Conservation (phyloP, 1,139 yeast species). For the Kluyveromyces marxianus region DNA sequence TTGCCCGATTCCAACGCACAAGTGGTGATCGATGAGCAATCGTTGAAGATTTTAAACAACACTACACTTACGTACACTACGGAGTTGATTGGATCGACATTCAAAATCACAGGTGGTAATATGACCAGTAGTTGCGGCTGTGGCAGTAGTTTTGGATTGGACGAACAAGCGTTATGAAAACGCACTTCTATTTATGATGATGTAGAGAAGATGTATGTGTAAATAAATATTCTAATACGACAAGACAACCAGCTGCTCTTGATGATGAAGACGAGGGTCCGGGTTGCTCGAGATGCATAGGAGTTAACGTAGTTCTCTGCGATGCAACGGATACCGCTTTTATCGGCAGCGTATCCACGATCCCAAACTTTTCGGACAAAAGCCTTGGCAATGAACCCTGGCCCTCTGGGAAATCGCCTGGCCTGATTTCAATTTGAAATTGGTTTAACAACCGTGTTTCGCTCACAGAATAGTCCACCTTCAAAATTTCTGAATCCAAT, state of each 20-base stretch:
- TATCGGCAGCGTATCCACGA: neutral
- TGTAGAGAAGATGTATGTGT: neutral
- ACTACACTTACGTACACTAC: slow-evolving; percentile 84
- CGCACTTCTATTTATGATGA: neutral
- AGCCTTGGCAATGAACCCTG: neutral
- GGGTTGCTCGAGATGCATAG: neutral
- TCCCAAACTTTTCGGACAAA: neutral
- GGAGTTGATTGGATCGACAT: slow-evolving; percentile 91
- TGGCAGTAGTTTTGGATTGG: slow-evolving; percentile 86
- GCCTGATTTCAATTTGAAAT: slow-evolving; percentile 1
- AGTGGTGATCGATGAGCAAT: slow-evolving; percentile 71
- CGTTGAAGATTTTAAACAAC: slow-evolving; percentile 76
- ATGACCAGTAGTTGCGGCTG: slow-evolving; percentile 94
- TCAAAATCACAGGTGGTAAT: slow-evolving; percentile 81
- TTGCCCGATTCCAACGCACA: slow-evolving; percentile 25
- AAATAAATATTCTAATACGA: neutral
- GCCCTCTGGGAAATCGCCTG: neutral
- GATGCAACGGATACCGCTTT: neutral
- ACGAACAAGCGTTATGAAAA: slow-evolving; percentile 5
- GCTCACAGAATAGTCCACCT: slow-evolving; percentile 1
- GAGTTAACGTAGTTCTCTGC: neutral
- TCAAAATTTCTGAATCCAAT: neutral
- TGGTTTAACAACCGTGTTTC: slow-evolving; percentile 3
- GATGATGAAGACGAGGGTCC: too few species aligned
- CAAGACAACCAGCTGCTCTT: neutral